phyloP scores from a whole-genome alignment of 257 asterid species.

The Plantago elongata region DNA sequence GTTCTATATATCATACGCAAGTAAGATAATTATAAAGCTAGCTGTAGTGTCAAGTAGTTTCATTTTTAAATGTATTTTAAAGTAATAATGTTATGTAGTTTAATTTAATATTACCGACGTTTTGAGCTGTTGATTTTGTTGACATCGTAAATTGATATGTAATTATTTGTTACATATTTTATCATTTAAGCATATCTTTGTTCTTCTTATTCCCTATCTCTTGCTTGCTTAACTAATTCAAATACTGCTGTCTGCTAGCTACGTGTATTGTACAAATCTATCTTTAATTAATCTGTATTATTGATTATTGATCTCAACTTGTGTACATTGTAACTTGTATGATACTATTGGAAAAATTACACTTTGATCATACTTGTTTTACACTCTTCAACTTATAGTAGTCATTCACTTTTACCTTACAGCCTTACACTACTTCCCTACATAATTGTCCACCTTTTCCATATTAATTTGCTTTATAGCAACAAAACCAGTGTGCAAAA shows the following conservation, averaged over 20 bases:
- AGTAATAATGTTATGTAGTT: constrained; percentile 13
- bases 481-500: too few species aligned
- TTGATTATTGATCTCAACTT: too few species aligned
- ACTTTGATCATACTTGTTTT: not conserved
- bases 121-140: constrained; percentile 23
- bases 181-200: constrained; percentile 20
- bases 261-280: too few species aligned
- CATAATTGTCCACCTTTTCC: too few species aligned
- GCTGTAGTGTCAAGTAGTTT: not conserved
- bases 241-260: too few species aligned
- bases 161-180: constrained; percentile 24
- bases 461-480: too few species aligned
- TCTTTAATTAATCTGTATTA: too few species aligned
- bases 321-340: not conserved
- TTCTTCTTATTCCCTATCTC: not conserved
- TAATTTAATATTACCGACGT: constrained; percentile 22
- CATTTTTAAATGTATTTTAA: not conserved
- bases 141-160: constrained; percentile 36
- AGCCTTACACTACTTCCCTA: too few species aligned
- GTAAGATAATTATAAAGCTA: constrained; percentile 21
- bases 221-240: not conserved
- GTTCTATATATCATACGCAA: constrained; percentile 37
- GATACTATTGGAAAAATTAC: not conserved
- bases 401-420: too few species aligned
- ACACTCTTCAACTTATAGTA: not conserved